Evolutionary conservation across 2,329 filamentous ascomycete species (phyloP).

Genomic region (Xylariaceae sp.): DNA sequence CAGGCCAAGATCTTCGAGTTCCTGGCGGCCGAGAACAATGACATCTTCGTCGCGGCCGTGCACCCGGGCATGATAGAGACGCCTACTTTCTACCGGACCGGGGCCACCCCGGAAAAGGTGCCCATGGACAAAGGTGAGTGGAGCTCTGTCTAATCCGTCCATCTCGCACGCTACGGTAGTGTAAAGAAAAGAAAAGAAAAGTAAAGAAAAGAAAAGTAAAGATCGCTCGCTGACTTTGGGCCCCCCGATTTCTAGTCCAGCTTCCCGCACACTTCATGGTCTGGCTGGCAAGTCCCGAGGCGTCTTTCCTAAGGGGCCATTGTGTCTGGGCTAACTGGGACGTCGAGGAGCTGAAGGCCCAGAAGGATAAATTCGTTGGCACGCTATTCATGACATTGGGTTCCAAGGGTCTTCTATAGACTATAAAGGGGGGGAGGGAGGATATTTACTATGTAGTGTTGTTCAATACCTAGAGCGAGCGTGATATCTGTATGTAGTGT

Average conservation of each 20-base stretch:
- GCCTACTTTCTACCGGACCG: conserved; percentile 19
- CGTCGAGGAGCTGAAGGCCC: conserved; percentile 18
- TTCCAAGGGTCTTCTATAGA: neutral
- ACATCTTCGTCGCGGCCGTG: conserved; percentile 22
- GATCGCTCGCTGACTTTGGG: neutral
- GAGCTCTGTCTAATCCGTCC: neutral
- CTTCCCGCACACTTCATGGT: conserved; percentile 19
- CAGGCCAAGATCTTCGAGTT: conserved; percentile 25
- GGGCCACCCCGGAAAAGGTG: conserved; percentile 20
- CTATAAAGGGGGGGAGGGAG: neutral
- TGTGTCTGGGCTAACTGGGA: conserved; percentile 21
- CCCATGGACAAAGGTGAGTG: conserved; percentile 14
- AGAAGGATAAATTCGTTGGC: neutral
- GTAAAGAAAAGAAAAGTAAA: too few relatives aligned
- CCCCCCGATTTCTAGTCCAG: conserved; percentile 4
- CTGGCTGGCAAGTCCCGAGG: conserved; percentile 19
- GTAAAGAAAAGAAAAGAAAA: too few relatives aligned
- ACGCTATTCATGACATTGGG: conserved; percentile 2
- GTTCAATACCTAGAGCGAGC: too few relatives aligned
- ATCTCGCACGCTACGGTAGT: too few relatives aligned
- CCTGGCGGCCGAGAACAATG: conserved; percentile 24
- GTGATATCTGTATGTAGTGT: too few relatives aligned
- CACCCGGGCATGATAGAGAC: conserved; percentile 27
- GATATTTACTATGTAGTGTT: too few relatives aligned
- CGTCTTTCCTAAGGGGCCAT: conserved; percentile 14